Evolutionary conservation across 306 rosid species (phyloP), one percentile per base, ranked within the genome.

Genomic region (Vigna mungo): DNA sequence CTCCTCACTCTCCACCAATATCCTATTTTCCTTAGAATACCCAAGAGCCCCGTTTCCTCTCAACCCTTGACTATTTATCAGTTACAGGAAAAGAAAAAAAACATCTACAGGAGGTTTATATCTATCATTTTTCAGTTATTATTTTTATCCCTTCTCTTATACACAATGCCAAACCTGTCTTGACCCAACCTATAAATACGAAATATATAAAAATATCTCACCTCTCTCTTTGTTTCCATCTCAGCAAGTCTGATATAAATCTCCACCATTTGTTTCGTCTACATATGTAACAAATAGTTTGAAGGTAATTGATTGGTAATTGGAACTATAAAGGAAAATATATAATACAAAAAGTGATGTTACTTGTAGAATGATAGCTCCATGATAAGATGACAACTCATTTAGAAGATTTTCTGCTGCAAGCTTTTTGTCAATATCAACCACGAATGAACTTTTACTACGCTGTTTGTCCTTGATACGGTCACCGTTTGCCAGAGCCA

Each of bases 201-300:
- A 74, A 74, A 71, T 30, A 73, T 47, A 76, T 51, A 78, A 78
- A 55, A 81, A 60, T 58, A 39, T 71, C 83, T 68, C 34, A 92
- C 98, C 97, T 94, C 96, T 86, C 78, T 90, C 84, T 85, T 89
- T 27, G 93, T 94, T 85, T 94, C 97, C 85, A 90, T 85, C 86
- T 94, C 98, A 9, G 98, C 98, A 81, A 94, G 98, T 85, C 81
- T 92, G 85, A 94, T 92, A 82, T 94, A 94, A 72, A 94, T 89
- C 87, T 94, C 98, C 76, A 94, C 98, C 98, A 94, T 89, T 86
- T 90, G 96, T 81, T 86, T 92, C 89, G 88, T 92, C 98, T 94
- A 75, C 18, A 52, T n/a, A 48, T 23, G 58, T 18, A 23, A 71
- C 16, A 70, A 32, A 68, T 58, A 46, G 59, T 75, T 68, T 43